phyloP scores from a whole-genome alignment of 208 protist genomes.

The Tritrichomonas musculus region DNA sequence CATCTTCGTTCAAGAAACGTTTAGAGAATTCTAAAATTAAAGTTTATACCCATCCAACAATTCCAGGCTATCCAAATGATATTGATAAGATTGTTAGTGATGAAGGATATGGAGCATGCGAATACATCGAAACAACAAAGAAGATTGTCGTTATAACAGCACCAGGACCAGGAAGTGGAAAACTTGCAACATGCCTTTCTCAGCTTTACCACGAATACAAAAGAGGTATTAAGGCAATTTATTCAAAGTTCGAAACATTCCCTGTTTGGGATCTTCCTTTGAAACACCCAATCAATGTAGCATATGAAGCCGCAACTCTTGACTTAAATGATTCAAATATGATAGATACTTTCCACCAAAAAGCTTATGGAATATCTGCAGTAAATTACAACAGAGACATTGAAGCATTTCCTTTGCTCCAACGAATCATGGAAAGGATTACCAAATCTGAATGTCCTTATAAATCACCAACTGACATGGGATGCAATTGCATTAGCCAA shows the following conservation, averaged over 20 bases:
- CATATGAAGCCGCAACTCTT: neutral
- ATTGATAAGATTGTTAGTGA: neutral
- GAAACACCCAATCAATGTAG: neutral
- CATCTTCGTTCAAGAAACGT: neutral
- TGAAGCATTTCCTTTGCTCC: neutral
- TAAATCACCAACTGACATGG: slow-evolving; percentile 29
- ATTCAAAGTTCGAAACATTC: slow-evolving; percentile 29
- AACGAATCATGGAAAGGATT: neutral
- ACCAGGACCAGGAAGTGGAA: neutral
- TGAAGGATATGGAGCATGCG: neutral
- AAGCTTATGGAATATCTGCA: neutral
- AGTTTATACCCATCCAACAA: neutral
- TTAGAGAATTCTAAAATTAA: neutral
- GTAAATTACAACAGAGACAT: neutral
- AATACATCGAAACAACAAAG: neutral
- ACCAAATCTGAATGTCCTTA: neutral
- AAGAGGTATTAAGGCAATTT: neutral
- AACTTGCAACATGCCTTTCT: neutral
- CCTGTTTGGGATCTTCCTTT: neutral
- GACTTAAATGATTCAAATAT: neutral
- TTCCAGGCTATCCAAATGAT: neutral
- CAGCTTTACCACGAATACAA: neutral
- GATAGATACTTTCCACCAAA: neutral
- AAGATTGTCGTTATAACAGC: neutral
- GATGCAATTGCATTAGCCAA: neutral